Evolutionary conservation across 305 asterid species (phyloP).

Genomic region (Fraxinus platypoda): DNA sequence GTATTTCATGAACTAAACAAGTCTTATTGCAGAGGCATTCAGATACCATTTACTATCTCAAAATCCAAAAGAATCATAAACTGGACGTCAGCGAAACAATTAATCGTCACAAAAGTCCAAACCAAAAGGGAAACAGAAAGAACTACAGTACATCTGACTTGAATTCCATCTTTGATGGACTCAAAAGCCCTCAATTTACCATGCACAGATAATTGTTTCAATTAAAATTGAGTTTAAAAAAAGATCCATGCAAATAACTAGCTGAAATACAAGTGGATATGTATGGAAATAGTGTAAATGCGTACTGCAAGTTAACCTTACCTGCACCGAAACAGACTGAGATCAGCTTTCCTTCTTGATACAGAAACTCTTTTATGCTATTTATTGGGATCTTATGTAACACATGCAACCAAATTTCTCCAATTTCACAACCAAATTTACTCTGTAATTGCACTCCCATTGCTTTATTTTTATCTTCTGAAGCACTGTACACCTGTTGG

Average conservation of each 20-base stretch:
- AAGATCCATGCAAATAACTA: background rate
- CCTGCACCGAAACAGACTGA: conserved; percentile 84
- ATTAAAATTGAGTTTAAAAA: background rate
- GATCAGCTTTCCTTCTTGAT: conserved; percentile 79
- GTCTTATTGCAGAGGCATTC: background rate
- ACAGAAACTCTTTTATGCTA: conserved; percentile 71
- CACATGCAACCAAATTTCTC: conserved; percentile 79
- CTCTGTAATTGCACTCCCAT: conserved; percentile 31
- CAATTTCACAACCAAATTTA: conserved; percentile 40
- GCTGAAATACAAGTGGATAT: background rate
- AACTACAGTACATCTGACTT: background rate
- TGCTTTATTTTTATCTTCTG: conserved; percentile 33
- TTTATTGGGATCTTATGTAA: conserved; percentile 61
- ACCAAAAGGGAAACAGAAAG: background rate
- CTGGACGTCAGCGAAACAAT: background rate
- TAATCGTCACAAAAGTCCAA: background rate
- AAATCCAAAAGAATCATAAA: background rate
- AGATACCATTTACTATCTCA: background rate
- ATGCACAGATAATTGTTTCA: background rate
- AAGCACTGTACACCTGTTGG: conserved; percentile 29
- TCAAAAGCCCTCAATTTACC: background rate
- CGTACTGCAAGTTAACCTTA: conserved; percentile 30
- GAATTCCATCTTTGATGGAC: background rate
- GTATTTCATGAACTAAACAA: background rate
- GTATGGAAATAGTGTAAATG: background rate